Conservation (phyloP, 257 asterid species). For the Nicotiana tabacum region DNA sequence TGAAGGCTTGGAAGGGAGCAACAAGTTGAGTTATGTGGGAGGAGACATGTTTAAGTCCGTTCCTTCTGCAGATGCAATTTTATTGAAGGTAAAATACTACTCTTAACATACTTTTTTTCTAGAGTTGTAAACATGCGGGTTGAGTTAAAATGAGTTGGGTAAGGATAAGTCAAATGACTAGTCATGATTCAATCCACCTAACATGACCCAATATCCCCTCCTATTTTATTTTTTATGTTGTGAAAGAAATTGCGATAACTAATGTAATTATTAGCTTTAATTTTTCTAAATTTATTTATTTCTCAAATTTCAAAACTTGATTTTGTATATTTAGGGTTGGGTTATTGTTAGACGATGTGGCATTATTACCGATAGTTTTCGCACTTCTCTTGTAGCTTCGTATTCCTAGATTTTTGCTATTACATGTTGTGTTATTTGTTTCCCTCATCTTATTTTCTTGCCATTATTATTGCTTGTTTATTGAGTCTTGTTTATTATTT, state of each 20-base stretch:
- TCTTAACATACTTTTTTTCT: background rate
- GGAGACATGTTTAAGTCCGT: background rate
- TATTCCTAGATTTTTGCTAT: no score
- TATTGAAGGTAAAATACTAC: constrained; percentile 2
- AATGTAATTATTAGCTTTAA: background rate
- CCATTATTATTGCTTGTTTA: no score
- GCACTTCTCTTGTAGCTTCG: no score
- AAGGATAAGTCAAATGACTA: background rate
- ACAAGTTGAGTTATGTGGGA: background rate
- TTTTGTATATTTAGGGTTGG: no score
- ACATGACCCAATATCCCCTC: background rate
- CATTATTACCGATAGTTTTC: no score
- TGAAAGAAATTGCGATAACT: no score
- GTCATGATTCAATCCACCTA: background rate
- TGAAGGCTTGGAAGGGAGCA: constrained; percentile 4
- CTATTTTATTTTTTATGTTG: background rate
- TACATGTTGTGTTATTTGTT: no score
- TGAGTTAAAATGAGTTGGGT: background rate
- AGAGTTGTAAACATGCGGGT: background rate
- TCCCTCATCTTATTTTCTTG: no score
- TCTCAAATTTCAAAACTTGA: no score
- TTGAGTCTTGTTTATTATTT: no score
- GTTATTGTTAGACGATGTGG: no score
- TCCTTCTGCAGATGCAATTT: constrained; percentile 17
- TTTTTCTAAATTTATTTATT: no score